These are phyloP conservation scores for Colletotrichum lupini DNA, from an alignment of 2,329 filamentous ascomycete species.

Conservation along the genomic window DNA sequence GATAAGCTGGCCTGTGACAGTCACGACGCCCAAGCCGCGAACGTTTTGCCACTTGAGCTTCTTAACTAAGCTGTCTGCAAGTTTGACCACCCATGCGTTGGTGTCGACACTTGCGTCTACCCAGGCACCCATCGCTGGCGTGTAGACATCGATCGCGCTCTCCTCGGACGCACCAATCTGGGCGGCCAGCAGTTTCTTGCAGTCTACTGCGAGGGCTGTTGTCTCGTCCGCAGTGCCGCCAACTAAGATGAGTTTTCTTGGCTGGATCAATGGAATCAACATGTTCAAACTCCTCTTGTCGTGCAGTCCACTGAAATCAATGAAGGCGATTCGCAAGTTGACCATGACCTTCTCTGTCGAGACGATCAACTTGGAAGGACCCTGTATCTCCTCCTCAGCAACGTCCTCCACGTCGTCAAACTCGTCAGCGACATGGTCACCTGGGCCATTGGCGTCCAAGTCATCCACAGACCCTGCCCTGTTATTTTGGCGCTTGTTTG, in stretches of 20 bases:
- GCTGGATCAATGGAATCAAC: constrained; percentile 92
- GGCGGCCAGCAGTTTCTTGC: constrained; percentile 72
- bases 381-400: constrained; percentile 57
- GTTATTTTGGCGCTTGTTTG: constrained; percentile 70
- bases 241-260: constrained; percentile 93
- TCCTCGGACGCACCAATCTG: constrained; percentile 57
- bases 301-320: constrained; percentile 93
- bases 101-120: constrained; percentile 97
- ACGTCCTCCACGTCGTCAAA: constrained; percentile 70
- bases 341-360: constrained; percentile 72
- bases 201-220: constrained; percentile 80
- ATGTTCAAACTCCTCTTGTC: constrained; percentile 95
- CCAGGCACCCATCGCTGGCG: constrained; percentile 76
- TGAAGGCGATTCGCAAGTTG: constrained; percentile 82
- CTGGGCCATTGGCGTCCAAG: constrained; percentile 48
- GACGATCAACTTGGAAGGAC: constrained; percentile 81
- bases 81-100: constrained; percentile 94
- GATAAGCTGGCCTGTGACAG: constrained; percentile 80
- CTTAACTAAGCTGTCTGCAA: constrained; percentile 86
- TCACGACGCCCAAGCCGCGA: constrained; percentile 88
- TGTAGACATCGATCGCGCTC: constrained; percentile 78
- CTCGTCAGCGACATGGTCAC: constrained; percentile 59
- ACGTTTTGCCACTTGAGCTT: constrained; percentile 96
- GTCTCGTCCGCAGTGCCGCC: constrained; percentile 86
- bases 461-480: constrained; percentile 57